These are phyloP conservation scores for Bathelium albidoporum DNA, from an alignment of 495 filamentous ascomycete species.

Conservation along the genomic window DNA sequence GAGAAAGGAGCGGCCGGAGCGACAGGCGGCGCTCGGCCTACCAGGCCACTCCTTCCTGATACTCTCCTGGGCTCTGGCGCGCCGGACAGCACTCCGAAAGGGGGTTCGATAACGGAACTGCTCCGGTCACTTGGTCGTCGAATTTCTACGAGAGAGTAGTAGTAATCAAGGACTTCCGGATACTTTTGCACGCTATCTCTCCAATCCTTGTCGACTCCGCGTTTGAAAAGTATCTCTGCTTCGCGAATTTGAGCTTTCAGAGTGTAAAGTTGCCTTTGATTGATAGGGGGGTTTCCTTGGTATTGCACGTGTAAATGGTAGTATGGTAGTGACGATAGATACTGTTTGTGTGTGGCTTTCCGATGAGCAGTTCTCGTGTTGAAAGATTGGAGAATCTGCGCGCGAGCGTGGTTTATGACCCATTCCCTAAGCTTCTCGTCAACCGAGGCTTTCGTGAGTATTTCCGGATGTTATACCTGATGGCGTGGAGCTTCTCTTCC, in stretches of 20 bases:
- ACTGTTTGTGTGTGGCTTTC: constrained; percentile 44
- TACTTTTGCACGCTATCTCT: constrained; percentile 56
- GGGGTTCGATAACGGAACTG: constrained; percentile 15
- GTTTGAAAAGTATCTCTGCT: constrained; percentile 50
- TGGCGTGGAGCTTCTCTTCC: constrained; percentile 50
- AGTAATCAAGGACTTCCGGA: constrained; percentile 65
- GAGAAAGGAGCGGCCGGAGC: not conserved
- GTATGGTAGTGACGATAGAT: constrained; percentile 47
- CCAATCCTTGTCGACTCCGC: constrained; percentile 68
- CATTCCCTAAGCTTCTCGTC: constrained; percentile 40
- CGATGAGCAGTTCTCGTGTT: constrained; percentile 48
- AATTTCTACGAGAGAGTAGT: constrained; percentile 53
- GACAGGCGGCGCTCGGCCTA: not conserved
- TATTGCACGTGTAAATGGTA: constrained; percentile 44
- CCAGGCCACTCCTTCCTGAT: constrained; percentile 21
- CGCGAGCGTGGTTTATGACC: constrained; percentile 59
- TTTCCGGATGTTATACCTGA: constrained; percentile 40
- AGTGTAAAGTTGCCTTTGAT: constrained; percentile 15
- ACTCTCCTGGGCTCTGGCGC: constrained; percentile 14
- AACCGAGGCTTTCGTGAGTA: not conserved
- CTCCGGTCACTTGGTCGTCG: constrained; percentile 37
- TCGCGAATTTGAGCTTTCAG: constrained; percentile 40
- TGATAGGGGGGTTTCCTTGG: constrained; percentile 27
- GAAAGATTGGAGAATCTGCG: constrained; percentile 61
- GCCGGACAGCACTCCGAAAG: constrained; percentile 9